A percentile compares a stretch with the other conserved stretches of the same genome.
Conservation (phyloP, 78 protist genomes). For the Guillardia theta region DNA sequence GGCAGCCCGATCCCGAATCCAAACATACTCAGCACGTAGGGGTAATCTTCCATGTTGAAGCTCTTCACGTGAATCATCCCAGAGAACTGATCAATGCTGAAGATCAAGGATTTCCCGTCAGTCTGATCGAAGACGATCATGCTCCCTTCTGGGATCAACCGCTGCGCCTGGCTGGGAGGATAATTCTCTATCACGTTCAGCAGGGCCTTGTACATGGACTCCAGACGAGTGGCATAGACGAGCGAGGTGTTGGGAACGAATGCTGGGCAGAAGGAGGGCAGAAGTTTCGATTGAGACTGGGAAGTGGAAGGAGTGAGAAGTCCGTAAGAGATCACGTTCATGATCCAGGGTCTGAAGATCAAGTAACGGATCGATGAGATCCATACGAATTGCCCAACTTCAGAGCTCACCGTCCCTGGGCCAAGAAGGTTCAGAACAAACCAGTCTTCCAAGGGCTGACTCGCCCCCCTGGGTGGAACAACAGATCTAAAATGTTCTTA, state of each 20-base stretch:
- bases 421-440: neutral
- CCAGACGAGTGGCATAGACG: neutral
- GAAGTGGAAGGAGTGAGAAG: neutral
- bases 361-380: neutral
- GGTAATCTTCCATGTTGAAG: neutral
- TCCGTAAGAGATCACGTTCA: neutral
- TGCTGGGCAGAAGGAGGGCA: neutral
- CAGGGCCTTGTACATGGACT: neutral
- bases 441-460: neutral
- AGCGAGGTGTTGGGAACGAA: neutral
- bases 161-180: neutral
- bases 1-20: neutral
- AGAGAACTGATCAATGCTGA: neutral
- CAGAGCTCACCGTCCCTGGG: neutral
- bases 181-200: neutral
- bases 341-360: neutral
- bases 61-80: neutral
- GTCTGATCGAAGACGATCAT: neutral
- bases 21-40: neutral
- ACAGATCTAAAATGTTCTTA: neutral
- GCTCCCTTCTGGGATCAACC: neutral
- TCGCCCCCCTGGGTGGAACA: neutral
- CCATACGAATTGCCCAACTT: neutral
- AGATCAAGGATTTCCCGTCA: neutral
- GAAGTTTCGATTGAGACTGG: neutral